These are phyloP conservation scores for Tephrocybe sp. DNA, from an alignment of 768 basidiomycete species.

Conservation along the genomic window DNA sequence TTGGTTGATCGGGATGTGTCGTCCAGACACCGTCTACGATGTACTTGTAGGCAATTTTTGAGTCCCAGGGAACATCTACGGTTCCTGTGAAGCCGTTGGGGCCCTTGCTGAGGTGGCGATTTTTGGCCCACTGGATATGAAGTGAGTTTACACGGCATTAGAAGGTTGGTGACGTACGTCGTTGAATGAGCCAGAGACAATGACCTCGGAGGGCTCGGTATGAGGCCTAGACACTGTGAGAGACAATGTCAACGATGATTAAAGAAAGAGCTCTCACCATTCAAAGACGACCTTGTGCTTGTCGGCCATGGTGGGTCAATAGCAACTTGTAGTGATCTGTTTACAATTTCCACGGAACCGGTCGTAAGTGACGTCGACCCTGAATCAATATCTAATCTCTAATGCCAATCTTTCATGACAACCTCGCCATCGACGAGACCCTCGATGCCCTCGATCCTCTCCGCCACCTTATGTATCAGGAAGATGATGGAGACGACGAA, in stretches of 20 bases:
- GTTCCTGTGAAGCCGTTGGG: conserved; percentile 54
- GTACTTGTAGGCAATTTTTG: conserved; percentile 73
- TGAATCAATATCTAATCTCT: conserved; percentile 7
- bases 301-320: conserved; percentile 15
- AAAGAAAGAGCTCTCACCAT: conserved; percentile 36
- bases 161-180: conserved; percentile 43
- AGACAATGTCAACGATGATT: neutral
- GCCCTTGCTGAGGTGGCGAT: conserved; percentile 50
- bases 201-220: conserved; percentile 49
- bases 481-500: conserved; percentile 25
- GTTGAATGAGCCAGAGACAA: conserved; percentile 79
- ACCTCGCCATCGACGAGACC: conserved; percentile 48
- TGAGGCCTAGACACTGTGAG: conserved; percentile 49
- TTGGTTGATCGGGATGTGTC: conserved; percentile 49
- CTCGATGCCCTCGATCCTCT: conserved; percentile 59
- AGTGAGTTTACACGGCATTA: conserved; percentile 10
- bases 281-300: conserved; percentile 47
- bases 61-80: conserved; percentile 55
- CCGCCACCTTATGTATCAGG: conserved; percentile 50
- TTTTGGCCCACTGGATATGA: conserved; percentile 54
- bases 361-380: conserved; percentile 1
- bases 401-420: conserved; percentile 18
- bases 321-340: conserved; percentile 10
- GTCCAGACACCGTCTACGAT: conserved; percentile 74
- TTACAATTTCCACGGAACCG: conserved; percentile 1